Evolutionary conservation across 805 yeast species (phyloP).

Genomic region (Cyberlindnera maritima): DNA sequence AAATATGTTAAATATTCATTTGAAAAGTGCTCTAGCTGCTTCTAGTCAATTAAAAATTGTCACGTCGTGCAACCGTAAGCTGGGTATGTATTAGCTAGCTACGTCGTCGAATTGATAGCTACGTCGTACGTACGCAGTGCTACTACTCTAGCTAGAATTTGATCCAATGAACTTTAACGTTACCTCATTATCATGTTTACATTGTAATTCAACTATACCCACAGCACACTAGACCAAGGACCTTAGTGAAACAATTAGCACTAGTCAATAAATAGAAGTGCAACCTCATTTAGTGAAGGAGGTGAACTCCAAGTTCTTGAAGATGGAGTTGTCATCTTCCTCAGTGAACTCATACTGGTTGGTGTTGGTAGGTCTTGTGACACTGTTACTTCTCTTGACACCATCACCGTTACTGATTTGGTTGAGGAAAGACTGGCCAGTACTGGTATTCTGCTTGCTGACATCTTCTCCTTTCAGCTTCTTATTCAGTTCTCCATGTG

Average conservation of each 20-base stretch:
- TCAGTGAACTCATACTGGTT: constrained; percentile 25
- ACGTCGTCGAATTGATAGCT: too few relatives aligned
- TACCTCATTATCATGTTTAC: too few relatives aligned
- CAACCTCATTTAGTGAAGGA: constrained; percentile 25
- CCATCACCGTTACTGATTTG: constrained; percentile 16
- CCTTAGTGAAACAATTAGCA: too few relatives aligned
- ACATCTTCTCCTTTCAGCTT: constrained; percentile 9
- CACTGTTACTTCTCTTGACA: constrained; percentile 16
- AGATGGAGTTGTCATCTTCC: constrained; percentile 23
- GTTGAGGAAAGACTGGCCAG: constrained; percentile 26
- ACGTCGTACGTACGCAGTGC: too few relatives aligned
- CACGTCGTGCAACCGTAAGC: too few relatives aligned
- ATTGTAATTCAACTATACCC: too few relatives aligned
- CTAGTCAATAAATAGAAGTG: not conserved
- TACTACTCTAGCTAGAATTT: too few relatives aligned
- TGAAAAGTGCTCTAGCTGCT: not conserved
- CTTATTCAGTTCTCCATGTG: constrained; percentile 13
- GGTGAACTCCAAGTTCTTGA: constrained; percentile 28
- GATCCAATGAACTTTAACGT: too few relatives aligned
- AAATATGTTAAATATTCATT: constrained; percentile 1
- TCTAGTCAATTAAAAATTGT: too few relatives aligned
- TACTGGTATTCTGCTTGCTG: constrained; percentile 11
- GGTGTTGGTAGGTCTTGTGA: constrained; percentile 13
- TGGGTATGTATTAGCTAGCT: too few relatives aligned
- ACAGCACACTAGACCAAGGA: too few relatives aligned